These are phyloP conservation scores for Colletotrichum phormii DNA, from an alignment of 2,329 filamentous ascomycete genomes.

Conservation along the genomic window DNA sequence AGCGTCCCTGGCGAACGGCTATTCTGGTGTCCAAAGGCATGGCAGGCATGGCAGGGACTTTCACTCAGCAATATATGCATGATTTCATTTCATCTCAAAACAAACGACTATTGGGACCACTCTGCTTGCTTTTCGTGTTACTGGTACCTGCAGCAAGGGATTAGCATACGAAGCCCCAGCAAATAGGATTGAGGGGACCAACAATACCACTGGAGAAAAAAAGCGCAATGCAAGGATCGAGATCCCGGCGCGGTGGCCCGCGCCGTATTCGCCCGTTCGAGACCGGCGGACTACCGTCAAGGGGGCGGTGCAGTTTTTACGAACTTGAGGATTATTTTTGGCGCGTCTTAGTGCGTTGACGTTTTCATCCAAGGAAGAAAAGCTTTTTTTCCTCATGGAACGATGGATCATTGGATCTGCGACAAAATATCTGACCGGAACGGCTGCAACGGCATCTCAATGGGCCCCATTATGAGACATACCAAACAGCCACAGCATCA, in stretches of 20 bases:
- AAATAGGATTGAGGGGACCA: neutral
- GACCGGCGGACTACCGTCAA: constrained; percentile 19
- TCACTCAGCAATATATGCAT: neutral
- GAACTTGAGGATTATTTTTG: neutral
- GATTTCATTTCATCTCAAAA: neutral
- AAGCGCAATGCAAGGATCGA: constrained; percentile 2
- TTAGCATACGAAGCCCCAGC: neutral
- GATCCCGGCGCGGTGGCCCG: neutral
- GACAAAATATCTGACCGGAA: constrained; percentile 4
- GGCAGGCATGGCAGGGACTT: too few relatives aligned
- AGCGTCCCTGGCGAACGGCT: neutral
- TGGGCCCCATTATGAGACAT: constrained; percentile 7
- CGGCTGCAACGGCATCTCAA: constrained; percentile 8
- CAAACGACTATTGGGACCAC: neutral
- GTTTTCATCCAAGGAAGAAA: neutral
- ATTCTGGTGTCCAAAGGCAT: neutral
- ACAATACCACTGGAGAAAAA: neutral
- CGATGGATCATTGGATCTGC: neutral
- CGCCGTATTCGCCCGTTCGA: constrained; percentile 19
- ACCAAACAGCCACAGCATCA: constrained; percentile 28
- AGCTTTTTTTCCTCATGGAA: neutral
- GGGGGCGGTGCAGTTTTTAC: constrained; percentile 1
- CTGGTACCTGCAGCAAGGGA: neutral
- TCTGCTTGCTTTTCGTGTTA: neutral
- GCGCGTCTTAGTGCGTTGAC: neutral